Percentiles rank a stretch among this genome's conserved stretches.
Evolutionary conservation across 2,329 filamentous ascomycete genomes (phyloP).

Genomic region (Diplodia scrobiculata): DNA sequence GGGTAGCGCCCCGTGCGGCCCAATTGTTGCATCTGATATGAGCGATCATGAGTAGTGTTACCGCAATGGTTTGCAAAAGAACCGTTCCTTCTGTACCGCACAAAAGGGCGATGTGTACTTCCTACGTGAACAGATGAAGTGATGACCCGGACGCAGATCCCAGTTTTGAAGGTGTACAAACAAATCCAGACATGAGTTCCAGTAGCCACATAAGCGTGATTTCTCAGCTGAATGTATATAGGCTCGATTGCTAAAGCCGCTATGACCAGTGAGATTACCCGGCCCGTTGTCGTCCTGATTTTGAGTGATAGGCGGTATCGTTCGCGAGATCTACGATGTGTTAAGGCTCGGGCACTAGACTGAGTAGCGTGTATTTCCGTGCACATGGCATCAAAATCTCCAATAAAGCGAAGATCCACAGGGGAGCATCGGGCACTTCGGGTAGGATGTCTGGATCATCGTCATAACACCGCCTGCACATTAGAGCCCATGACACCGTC

Average conservation of each 20-base stretch:
- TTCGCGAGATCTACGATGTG: not conserved
- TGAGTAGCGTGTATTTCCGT: not conserved
- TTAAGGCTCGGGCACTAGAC: not conserved
- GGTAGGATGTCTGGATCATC: not conserved
- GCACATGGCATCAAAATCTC: not conserved
- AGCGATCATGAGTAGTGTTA: not conserved
- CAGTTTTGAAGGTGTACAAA: too few relatives aligned
- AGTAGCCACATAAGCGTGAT: too few relatives aligned
- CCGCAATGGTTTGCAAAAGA: too few relatives aligned
- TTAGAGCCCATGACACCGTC: constrained; percentile 13
- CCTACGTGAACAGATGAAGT: too few relatives aligned
- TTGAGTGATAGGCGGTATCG: not conserved
- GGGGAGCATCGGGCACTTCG: not conserved
- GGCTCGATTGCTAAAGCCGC: too few relatives aligned
- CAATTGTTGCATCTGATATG: not conserved
- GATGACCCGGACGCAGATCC: too few relatives aligned
- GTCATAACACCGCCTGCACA: constrained; percentile 6
- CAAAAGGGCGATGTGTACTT: too few relatives aligned
- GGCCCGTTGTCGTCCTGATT: not conserved
- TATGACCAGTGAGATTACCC: too few relatives aligned
- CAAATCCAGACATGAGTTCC: too few relatives aligned
- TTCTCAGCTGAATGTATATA: too few relatives aligned
- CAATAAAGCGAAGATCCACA: not conserved
- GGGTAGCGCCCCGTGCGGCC: not conserved
- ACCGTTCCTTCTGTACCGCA: too few relatives aligned